phyloP scores from a whole-genome alignment of 306 rosid species.

The Cucurbita maxima region DNA sequence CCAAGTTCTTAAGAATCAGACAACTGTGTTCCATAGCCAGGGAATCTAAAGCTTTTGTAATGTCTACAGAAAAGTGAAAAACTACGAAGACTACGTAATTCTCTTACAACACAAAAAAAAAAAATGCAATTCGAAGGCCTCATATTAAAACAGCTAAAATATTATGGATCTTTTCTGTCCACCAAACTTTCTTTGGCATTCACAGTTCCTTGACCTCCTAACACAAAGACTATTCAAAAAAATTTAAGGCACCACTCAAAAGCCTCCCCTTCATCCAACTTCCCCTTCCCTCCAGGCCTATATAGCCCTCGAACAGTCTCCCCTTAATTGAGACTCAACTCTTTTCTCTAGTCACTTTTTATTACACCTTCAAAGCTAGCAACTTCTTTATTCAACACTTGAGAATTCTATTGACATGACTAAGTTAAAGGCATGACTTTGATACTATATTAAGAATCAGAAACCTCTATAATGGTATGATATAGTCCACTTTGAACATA shows the following conservation, averaged over 20 bases:
- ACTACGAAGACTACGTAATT: neutral
- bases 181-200: neutral
- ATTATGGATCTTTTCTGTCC: neutral
- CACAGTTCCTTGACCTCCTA: neutral
- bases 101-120: neutral
- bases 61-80: neutral
- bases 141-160: neutral
- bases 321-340: too few species aligned
- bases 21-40: neutral
- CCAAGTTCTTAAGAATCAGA: neutral
- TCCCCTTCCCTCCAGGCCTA: too few species aligned
- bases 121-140: neutral
- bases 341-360: too few species aligned
- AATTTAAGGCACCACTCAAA: neutral
- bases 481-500: too few species aligned
- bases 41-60: neutral
- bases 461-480: too few species aligned
- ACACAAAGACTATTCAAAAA: neutral
- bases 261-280: too few species aligned
- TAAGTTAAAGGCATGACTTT: too few species aligned
- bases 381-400: too few species aligned
- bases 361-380: too few species aligned
- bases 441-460: too few species aligned
- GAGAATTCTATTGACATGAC: too few species aligned
- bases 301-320: too few species aligned